A percentile compares a stretch with the other conserved stretches of the same genome.
These are phyloP conservation scores for Panellus pusillus DNA, from an alignment of 768 basidiomycete genomes.

Conservation along the genomic window DNA sequence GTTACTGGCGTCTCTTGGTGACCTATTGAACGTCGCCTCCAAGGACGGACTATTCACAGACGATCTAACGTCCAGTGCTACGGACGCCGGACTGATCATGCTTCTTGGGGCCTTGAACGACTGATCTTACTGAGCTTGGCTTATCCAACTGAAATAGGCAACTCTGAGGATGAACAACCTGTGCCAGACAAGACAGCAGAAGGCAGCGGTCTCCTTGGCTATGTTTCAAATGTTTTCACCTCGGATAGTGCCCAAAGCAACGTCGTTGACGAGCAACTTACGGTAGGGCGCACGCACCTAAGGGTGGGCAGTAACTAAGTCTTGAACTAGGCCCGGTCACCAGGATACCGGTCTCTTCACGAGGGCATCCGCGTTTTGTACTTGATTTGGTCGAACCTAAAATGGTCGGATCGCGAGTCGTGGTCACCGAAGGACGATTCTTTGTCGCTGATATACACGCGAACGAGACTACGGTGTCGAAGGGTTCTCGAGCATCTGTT, in stretches of 20 bases:
- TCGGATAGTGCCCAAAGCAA: constrained; percentile 54
- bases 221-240: constrained; percentile 90
- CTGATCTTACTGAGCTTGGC: constrained; percentile 73
- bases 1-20: constrained; percentile 53
- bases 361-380: constrained; percentile 82
- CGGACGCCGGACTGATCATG: constrained; percentile 84
- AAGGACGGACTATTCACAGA: constrained; percentile 35
- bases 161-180: constrained; percentile 57
- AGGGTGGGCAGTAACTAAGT: constrained; percentile 3
- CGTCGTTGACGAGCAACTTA: constrained; percentile 52
- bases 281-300: constrained; percentile 40
- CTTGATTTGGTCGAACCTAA: constrained; percentile 65
- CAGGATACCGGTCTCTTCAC: constrained; percentile 74
- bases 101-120: constrained; percentile 83
- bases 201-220: constrained; percentile 74
- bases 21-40: constrained; percentile 47
- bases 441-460: constrained; percentile 62
- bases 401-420: constrained; percentile 45
- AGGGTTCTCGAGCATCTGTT: constrained; percentile 86
- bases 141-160: constrained; percentile 48
- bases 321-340: constrained; percentile 57
- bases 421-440: constrained; percentile 67
- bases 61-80: constrained; percentile 51
- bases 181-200: constrained; percentile 56
- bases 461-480: constrained; percentile 68